phyloP scores from a whole-genome alignment of 75 land plant genomes.

The Isoetes taiwanensis region DNA sequence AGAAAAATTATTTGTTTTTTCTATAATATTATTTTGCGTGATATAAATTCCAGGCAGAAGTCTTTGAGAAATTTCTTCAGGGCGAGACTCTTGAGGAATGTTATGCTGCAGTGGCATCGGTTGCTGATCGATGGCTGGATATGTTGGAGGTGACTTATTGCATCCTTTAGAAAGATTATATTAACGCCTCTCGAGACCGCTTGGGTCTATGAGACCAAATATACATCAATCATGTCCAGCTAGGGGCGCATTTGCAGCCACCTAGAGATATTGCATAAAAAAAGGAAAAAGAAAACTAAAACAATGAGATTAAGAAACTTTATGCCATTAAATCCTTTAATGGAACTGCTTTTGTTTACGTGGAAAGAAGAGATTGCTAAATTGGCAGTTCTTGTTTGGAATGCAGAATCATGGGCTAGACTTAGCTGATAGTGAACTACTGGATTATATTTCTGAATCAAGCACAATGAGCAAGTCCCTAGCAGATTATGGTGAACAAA shows the following conservation, averaged over 20 bases:
- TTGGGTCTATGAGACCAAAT: too few species aligned
- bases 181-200: too few species aligned
- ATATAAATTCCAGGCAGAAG: slow-evolving; percentile 59
- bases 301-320: not conserved
- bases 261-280: too few species aligned
- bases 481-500: slow-evolving; percentile 85
- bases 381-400: too few species aligned
- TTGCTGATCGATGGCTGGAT: slow-evolving; percentile 96
- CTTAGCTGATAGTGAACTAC: slow-evolving; percentile 81
- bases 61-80: slow-evolving; percentile 85
- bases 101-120: slow-evolving; percentile 81
- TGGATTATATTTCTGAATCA: slow-evolving; percentile 94
- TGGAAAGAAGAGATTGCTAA: too few species aligned
- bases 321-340: not conserved
- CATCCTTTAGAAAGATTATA: not conserved
- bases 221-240: too few species aligned
- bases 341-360: not conserved
- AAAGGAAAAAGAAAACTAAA: too few species aligned
- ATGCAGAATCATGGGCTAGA: slow-evolving; percentile 84
- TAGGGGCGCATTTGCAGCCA: too few species aligned
- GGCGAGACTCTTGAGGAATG: slow-evolving; percentile 91
- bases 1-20: too few species aligned
- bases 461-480: slow-evolving; percentile 99
- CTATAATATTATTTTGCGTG: too few species aligned
- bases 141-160: slow-evolving; percentile 64